These are phyloP conservation scores for Coemansia sp. DNA, from an alignment of 192 early-diverging fungal species.

Conservation along the genomic window DNA sequence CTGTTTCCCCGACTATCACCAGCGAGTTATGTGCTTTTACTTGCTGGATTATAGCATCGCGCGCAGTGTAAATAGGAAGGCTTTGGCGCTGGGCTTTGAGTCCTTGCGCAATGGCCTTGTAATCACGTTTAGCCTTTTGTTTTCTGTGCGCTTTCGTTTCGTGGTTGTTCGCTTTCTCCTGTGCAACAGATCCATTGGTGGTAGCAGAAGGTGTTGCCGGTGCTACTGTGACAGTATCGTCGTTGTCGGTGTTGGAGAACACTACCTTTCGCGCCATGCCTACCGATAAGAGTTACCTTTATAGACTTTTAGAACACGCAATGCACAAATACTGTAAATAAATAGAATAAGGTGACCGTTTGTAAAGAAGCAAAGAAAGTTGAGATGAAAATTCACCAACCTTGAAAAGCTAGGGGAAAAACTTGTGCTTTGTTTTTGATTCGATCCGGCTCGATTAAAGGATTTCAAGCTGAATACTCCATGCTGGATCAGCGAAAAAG, in stretches of 20 bases:
- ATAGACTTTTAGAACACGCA: neutral
- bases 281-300: neutral
- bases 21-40: constrained; percentile 51
- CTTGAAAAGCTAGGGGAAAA: neutral
- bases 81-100: constrained; percentile 41
- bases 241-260: constrained; percentile 2
- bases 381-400: neutral
- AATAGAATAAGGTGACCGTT: neutral
- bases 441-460: neutral
- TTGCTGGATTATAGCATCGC: constrained; percentile 20
- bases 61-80: constrained; percentile 58
- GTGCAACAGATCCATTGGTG: neutral
- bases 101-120: constrained; percentile 16
- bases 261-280: constrained; percentile 9
- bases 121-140: constrained; percentile 15
- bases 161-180: neutral
- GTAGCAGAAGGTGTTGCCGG: neutral
- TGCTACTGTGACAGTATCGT: neutral
- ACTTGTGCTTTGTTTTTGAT: neutral
- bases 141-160: neutral
- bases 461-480: too few relatives aligned
- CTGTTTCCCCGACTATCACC: constrained; percentile 79
- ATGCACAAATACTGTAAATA: neutral
- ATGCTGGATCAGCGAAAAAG: neutral
- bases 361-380: neutral